Evolutionary conservation across 257 asterid species (phyloP), one percentile per base, ranked within the genome.

Genomic region (Nicotiana knightiana): DNA sequence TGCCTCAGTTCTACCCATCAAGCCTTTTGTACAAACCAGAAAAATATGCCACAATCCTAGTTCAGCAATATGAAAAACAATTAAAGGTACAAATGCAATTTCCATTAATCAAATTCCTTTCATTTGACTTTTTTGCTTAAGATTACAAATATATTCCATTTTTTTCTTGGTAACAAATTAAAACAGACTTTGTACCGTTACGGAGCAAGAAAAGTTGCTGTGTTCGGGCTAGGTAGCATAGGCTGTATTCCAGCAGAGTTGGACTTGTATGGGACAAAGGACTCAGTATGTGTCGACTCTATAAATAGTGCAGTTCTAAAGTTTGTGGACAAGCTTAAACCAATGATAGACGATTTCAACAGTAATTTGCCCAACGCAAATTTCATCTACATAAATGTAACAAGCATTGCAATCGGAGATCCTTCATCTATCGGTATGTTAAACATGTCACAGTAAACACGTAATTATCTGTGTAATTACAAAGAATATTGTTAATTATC

Each of bases 131-230:
- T 35, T 70, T 46, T 46, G 11, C 77, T 37, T 17, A 16, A 9
- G 11, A 39, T 46, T 24, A 24, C 73, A 26, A 18, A 80, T 33
- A 37, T n/a, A 46, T 46, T 21, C 21, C 11, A 30, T 4, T 17
- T 15, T 46, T 46, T 3, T 9, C 21, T 6, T 54, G 3, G 9
- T 32, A 0, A 26, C 7, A 0, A 21, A 21, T 21, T 21, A 21
- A 43, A 10, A 13, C 87, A 90, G 96, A 86, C 81, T 51, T 76
- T 90, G 78, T 89, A 91, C 85, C 1, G 1, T 2, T n/a, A 70
- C 0, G 94, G 93, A 8, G 94, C 91, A 46, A 88, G 94, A 67
- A 91, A 88, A 85, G 43, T 89, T 4, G 92, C 86, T 0, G 87
- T 91, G 35, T 28, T 73, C 2, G 90, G 77, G 7, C 11, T 81